Conservation (phyloP, 2,329 filamentous ascomycete species). For the Neopestalotiopsis sp. region DNA sequence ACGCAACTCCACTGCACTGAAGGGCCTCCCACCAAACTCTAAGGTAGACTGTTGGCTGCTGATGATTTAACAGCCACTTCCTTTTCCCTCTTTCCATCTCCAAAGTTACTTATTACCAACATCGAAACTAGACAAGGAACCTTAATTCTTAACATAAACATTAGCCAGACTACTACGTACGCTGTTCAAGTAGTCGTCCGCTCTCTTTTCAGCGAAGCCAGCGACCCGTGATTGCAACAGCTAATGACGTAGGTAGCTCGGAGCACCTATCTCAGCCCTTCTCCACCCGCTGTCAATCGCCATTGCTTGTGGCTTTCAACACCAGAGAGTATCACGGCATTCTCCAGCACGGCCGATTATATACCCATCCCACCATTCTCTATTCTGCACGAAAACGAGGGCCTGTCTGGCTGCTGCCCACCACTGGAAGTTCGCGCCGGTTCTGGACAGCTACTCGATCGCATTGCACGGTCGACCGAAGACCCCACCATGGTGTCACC, state of each 20-base stretch:
- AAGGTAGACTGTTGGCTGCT: not conserved
- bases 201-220: not conserved
- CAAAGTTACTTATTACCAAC: too few relatives aligned
- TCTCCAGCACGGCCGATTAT: not conserved
- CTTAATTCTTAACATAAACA: too few relatives aligned
- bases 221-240: not conserved
- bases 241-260: not conserved
- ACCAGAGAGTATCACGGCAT: not conserved
- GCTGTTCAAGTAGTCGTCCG: not conserved
- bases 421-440: not conserved
- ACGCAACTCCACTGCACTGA: not conserved
- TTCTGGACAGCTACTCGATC: not conserved
- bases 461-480: not conserved
- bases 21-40: not conserved
- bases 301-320: not conserved
- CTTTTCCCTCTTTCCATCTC: not conserved
- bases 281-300: not conserved
- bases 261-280: not conserved
- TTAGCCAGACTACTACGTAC: too few relatives aligned
- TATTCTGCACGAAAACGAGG: not conserved
- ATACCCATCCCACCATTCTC: not conserved
- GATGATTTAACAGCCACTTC: not conserved
- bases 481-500: conserved; percentile 48
- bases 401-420: not conserved
- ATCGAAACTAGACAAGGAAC: too few relatives aligned